Evolutionary conservation across 1,284 basidiomycete genomes (phyloP).

Genomic region (Sutorius eximius): DNA sequence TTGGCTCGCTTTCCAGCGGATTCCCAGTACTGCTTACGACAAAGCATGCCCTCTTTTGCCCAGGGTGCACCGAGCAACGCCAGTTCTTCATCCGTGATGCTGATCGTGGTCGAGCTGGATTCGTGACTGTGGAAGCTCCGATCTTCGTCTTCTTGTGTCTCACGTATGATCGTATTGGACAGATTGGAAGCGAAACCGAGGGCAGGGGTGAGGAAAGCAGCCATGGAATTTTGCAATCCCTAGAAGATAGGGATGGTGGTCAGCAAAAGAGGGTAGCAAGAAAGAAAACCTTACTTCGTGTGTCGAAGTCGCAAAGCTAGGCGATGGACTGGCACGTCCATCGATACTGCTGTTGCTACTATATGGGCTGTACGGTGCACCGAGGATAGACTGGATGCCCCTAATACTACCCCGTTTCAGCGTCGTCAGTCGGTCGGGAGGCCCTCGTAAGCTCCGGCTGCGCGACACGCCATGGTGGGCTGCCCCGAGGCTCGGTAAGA

Average conservation of each 20-base stretch:
- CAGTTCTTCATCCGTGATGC: slow-evolving; percentile 90
- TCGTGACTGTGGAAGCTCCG: slow-evolving; percentile 65
- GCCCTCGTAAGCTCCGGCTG: slow-evolving; percentile 66
- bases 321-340: slow-evolving; percentile 84
- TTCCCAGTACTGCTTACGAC: slow-evolving; percentile 94
- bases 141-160: slow-evolving; percentile 89
- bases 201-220: slow-evolving; percentile 71
- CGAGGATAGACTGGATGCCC: slow-evolving; percentile 78
- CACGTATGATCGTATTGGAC: slow-evolving; percentile 93
- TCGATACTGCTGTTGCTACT: slow-evolving; percentile 81
- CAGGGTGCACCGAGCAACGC: slow-evolving; percentile 94
- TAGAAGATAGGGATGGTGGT: slow-evolving; percentile 16
- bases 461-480: slow-evolving; percentile 47
- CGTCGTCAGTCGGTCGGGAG: slow-evolving; percentile 69
- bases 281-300: slow-evolving; percentile 60
- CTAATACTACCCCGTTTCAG: slow-evolving; percentile 88
- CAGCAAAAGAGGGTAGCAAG: slow-evolving; percentile 3
- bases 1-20: slow-evolving; percentile 76
- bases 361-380: slow-evolving; percentile 65
- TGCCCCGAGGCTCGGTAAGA: slow-evolving; percentile 52
- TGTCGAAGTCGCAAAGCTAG: slow-evolving; percentile 70
- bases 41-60: slow-evolving; percentile 97
- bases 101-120: slow-evolving; percentile 66
- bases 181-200: slow-evolving; percentile 95
- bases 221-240: slow-evolving; percentile 51